Conservation (phyloP, 2,329 filamentous ascomycete genomes). For the Neonectria coccinea region DNA sequence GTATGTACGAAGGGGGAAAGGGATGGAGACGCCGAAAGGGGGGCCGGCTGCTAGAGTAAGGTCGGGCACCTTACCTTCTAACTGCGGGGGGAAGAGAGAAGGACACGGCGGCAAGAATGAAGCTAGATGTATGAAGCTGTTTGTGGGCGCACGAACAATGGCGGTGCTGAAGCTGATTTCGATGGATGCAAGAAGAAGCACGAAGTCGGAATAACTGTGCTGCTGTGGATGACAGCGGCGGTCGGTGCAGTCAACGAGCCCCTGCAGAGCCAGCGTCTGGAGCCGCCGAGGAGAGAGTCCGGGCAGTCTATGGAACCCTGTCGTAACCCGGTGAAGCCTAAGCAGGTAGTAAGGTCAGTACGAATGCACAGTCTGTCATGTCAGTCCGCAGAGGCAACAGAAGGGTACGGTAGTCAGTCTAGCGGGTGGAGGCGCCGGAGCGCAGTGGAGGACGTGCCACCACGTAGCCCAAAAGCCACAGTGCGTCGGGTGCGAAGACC, state of each 20-base stretch:
- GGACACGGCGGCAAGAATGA: neutral
- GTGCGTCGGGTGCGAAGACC: neutral
- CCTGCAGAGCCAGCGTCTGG: slow-evolving; percentile 1
- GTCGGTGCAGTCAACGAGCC: neutral
- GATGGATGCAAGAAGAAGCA: neutral
- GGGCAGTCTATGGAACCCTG: slow-evolving; percentile 9
- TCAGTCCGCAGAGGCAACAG: neutral
- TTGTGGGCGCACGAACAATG: neutral
- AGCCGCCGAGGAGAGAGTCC: neutral
- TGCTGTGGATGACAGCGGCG: neutral
- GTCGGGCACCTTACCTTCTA: neutral
- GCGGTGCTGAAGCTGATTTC: neutral
- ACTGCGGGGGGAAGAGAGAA: slow-evolving; percentile 5
- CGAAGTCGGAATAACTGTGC: neutral
- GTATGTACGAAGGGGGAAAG: slow-evolving; percentile 2
- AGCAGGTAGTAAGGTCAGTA: neutral
- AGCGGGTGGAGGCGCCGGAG: neutral
- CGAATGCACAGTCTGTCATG: slow-evolving; percentile 3
- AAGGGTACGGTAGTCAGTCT: neutral
- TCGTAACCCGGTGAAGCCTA: slow-evolving; percentile 20
- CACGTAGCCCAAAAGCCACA: slow-evolving; percentile 22
- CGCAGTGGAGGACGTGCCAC: slow-evolving; percentile 39
- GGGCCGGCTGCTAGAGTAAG: neutral
- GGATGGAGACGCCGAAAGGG: neutral
- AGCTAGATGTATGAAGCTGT: neutral